Evolutionary conservation across 345 rosid species (phyloP).

Genomic region (Populus euphratica): DNA sequence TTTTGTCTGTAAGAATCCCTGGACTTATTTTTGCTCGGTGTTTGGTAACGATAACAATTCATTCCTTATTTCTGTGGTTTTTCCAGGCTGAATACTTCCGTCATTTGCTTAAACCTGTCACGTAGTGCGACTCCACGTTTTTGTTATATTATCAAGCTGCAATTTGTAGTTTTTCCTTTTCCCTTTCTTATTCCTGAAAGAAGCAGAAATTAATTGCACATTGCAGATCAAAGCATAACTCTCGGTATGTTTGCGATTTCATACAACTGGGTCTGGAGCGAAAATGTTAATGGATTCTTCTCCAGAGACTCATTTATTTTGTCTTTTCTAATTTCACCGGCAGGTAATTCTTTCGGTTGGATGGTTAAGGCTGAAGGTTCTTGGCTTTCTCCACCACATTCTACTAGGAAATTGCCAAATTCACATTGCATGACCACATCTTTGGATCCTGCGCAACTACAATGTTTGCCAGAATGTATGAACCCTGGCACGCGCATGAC

Average conservation of each 20-base stretch:
- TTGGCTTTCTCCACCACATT: conserved; percentile 31
- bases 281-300: neutral
- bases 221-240: conserved; percentile 27
- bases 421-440: conserved; percentile 48
- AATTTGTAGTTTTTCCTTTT: conserved; percentile 36
- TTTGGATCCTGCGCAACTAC: conserved; percentile 34
- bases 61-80: conserved; percentile 15
- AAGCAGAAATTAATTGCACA: conserved; percentile 33
- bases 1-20: neutral
- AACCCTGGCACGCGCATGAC: conserved; percentile 27
- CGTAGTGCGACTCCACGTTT: conserved; percentile 48
- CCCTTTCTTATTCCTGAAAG: conserved; percentile 35
- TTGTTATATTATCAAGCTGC: conserved; percentile 38
- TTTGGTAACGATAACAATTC: neutral
- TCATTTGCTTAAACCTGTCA: conserved; percentile 78
- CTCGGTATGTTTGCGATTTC: conserved; percentile 38
- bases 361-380: conserved; percentile 34
- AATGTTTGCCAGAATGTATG: conserved; percentile 42
- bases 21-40: neutral
- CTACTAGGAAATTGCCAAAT: conserved; percentile 34
- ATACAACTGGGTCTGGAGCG: neutral
- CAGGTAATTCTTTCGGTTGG: conserved; percentile 36
- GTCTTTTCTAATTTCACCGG: neutral
- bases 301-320: neutral
- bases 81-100: conserved; percentile 93